Conservation (phyloP, 495 filamentous ascomycete species). For the Lophium mytilinum region DNA sequence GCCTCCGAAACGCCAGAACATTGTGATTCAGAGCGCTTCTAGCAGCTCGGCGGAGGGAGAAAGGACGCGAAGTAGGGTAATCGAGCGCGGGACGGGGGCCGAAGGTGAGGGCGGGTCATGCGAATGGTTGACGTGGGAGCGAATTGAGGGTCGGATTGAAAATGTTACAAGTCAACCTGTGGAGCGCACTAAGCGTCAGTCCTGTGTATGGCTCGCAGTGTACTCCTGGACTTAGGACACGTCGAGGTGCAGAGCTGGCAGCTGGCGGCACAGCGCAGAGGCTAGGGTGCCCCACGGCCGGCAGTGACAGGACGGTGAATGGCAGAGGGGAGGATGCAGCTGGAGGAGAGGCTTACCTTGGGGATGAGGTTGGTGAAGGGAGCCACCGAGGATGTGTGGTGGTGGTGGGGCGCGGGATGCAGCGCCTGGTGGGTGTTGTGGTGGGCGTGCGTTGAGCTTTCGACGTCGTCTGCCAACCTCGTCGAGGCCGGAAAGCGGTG, state of each 20-base stretch:
- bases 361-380: background rate
- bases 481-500: background rate
- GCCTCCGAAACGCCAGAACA: constrained; percentile 98
- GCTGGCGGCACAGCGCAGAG: background rate
- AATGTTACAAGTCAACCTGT: background rate
- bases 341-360: background rate
- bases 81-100: constrained; percentile 7
- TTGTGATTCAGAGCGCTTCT: constrained; percentile 42
- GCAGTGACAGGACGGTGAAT: too few species aligned
- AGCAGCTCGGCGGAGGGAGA: background rate
- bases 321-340: too few species aligned
- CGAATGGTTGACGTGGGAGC: background rate
- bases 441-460: too few species aligned
- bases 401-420: background rate
- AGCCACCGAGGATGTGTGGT: background rate
- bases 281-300: background rate
- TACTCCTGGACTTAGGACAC: background rate
- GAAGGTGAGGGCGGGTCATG: constrained; percentile 11
- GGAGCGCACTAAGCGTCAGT: background rate
- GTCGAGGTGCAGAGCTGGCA: background rate
- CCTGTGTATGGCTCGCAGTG: background rate
- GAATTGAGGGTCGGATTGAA: too few species aligned
- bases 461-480: too few species aligned
- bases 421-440: too few species aligned
- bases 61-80: constrained; percentile 1